Percentiles rank a stretch among this genome's conserved stretches.
Evolutionary conservation across 2,329 filamentous ascomycete genomes (phyloP).

Genomic region (Colletotrichum sidae): DNA sequence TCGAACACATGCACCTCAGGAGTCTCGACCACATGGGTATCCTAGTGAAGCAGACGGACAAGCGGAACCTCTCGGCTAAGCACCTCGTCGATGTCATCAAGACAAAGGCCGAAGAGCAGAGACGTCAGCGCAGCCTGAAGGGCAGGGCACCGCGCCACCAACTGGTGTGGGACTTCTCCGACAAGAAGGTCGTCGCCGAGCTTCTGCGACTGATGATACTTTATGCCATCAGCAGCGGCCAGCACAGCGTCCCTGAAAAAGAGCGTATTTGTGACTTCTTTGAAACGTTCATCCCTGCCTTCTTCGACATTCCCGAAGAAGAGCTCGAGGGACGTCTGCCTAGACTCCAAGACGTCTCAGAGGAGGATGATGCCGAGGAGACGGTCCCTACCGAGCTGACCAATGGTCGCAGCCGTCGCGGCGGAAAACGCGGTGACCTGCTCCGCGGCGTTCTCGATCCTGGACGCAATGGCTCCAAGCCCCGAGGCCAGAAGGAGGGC

Average conservation of each 20-base stretch:
- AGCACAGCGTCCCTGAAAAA: constrained; percentile 79
- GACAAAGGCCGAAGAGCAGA: constrained; percentile 91
- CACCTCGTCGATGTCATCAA: constrained; percentile 91
- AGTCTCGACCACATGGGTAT: constrained; percentile 97
- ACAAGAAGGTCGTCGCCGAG: constrained; percentile 75
- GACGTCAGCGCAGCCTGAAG: constrained; percentile 74
- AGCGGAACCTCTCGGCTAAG: constrained; percentile 90
- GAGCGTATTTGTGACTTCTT: constrained; percentile 81
- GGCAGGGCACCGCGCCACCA: constrained; percentile 75
- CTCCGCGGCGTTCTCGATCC: constrained; percentile 89
- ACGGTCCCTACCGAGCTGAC: constrained; percentile 77
- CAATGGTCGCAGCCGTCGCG: constrained; percentile 75
- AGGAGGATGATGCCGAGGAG: constrained; percentile 83
- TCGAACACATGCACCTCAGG: constrained; percentile 93
- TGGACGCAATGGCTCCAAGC: constrained; percentile 76
- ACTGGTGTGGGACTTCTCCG: constrained; percentile 79
- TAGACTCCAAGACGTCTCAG: constrained; percentile 76
- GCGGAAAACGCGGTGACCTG: constrained; percentile 82
- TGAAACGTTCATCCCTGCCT: constrained; percentile 79
- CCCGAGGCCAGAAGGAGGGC: constrained; percentile 81
- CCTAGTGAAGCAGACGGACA: constrained; percentile 87
- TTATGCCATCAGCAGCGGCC: constrained; percentile 75
- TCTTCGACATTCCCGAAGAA: constrained; percentile 81
- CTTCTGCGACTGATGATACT: constrained; percentile 72
- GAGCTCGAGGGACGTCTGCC: constrained; percentile 74